Evolutionary conservation across 192 early-diverging fungal species (phyloP), one percentile per base, ranked within the genome.

Genomic region (Chytriomyces confervae): DNA sequence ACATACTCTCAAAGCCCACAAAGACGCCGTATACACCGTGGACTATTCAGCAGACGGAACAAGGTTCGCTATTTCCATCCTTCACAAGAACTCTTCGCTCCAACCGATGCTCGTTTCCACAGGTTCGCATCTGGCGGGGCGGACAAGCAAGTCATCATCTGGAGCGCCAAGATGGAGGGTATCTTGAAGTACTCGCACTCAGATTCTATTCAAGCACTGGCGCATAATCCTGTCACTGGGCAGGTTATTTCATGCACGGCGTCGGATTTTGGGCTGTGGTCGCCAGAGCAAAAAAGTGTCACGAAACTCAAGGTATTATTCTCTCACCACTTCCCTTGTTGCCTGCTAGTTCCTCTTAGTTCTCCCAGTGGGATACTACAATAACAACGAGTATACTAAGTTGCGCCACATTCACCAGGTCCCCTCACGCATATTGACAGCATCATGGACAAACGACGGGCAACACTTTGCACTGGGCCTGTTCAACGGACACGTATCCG

Each of bases 121-220:
- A 62, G 86, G 8, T 89, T 89, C 76, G 89, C 85, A 11, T 86
- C 87, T 16, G 89, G 88, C 0, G 88, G 88, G 10, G 86, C 88
- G 6, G 89, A 90, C 75, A 90, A 90, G 72, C 83, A 86, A 70
- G 89, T 90, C 49, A 82, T 90, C 47, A 89, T 90, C 4, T 90
- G 89, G 89, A 86, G 79, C 66, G 60, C 74, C 61, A 84, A 82
- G 50, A 71, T 82, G 48, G 86, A 90, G 53, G 87, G 86, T 2
- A 79, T 88, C 44, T 57, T 90, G 47, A 90, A 90, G 66, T 90
- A 89, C 71, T 84, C 86, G 7, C 89, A 90, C 68, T 79, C 66
- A 29, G 89, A 90, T 78, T 71, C 87, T 45, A 88, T 90, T 66
- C 89, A 90, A 68, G 51, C 82, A 24, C 51, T 90, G 5, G 75